phyloP scores from a whole-genome alignment of 495 filamentous ascomycete genomes.

The Hyphodiscus hymeniophilus region DNA sequence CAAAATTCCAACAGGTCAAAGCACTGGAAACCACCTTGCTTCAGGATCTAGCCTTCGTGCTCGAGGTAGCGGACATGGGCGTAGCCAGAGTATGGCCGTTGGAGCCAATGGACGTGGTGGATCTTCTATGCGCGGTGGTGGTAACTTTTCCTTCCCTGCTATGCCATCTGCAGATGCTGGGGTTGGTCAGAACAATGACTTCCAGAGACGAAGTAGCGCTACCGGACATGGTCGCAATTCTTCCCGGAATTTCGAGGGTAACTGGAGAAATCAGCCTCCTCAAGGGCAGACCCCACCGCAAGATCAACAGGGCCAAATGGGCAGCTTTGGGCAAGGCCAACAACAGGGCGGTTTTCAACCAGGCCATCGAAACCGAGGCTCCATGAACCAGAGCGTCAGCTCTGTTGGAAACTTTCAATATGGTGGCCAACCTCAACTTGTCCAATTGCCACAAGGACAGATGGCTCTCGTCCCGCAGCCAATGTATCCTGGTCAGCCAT shows the following conservation, averaged over 20 bases:
- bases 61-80: conserved; percentile 44
- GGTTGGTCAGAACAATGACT: conserved; percentile 39
- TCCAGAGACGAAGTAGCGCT: conserved; percentile 57
- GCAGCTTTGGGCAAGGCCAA: conserved; percentile 52
- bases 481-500: conserved; percentile 74
- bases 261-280: conserved; percentile 82
- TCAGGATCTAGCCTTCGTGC: conserved; percentile 25
- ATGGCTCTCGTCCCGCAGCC: conserved; percentile 61
- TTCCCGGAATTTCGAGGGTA: conserved; percentile 93
- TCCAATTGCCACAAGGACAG: conserved; percentile 77
- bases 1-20: conserved; percentile 36
- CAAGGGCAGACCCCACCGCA: conserved; percentile 44
- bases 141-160: conserved; percentile 27
- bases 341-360: conserved; percentile 71
- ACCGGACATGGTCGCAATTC: conserved; percentile 63
- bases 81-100: conserved; percentile 56
- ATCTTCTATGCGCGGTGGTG: conserved; percentile 29
- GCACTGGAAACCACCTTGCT: conserved; percentile 21
- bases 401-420: conserved; percentile 87
- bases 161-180: conserved; percentile 23
- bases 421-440: conserved; percentile 79
- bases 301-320: conserved; percentile 34
- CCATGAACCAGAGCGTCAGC: conserved; percentile 71
- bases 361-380: conserved; percentile 77
- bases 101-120: conserved; percentile 39